Evolutionary conservation across 257 asterid species (phyloP), one percentile per base, ranked within the genome.

Genomic region (Plantago elongata): DNA sequence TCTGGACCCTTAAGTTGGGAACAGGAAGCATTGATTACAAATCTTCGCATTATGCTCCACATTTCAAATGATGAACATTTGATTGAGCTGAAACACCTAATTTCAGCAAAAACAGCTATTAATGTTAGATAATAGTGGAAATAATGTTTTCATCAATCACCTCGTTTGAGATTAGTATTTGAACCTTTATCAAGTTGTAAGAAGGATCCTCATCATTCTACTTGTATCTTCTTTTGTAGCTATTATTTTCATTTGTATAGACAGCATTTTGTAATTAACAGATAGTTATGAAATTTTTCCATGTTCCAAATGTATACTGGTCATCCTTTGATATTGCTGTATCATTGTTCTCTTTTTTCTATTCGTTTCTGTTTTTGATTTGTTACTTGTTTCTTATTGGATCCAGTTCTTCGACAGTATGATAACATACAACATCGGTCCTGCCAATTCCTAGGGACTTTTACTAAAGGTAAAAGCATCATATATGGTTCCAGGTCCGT

Each of bases 1-100:
- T 85, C 85, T 70, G 97, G 97, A 66, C 92, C 92, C 74, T 87
- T 90, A 76, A 90, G 87, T 74, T 90, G 97, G 97, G 97, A 90
- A 43, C 88, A 84, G 68, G 96, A 90, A 79, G 72, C 84, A 55
- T 58, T 90, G 74, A 67, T 87, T 80, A 90, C 97, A 67, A 76
- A 90, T 79, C 96, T 90, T 64, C 95, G 97, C 57, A 87, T 81
- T 60, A 69, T 69, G 78, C 95, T 90, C 72, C 84, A 83, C 78
- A 80, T 90, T 59, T 90, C 94, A 74, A 83, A 90, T 79, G 97
- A 90, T 74, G 97, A 87, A 74, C 95, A 90, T 79, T 90, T 84
- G 88, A 72, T 65, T 75, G 92, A 84, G 89, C 77, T 90, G 64
- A 90, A 82, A 84, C 65, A 74, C 78, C 79, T 90, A 64, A 74